phyloP scores from a whole-genome alignment of 345 rosid genomes.

The Boechera retrofracta region DNA sequence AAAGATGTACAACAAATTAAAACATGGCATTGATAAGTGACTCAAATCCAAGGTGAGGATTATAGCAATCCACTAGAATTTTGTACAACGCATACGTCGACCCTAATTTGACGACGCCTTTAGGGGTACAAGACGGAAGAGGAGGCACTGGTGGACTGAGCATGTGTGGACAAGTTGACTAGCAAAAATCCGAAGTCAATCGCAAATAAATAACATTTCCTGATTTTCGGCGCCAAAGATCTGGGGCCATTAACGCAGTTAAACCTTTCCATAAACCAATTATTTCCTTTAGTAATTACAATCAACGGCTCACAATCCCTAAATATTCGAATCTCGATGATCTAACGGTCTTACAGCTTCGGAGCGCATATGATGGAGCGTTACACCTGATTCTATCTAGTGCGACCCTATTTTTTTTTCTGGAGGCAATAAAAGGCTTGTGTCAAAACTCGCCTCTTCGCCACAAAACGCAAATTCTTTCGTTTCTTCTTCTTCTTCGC shows the following conservation, averaged over 20 bases:
- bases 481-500: constrained; percentile 27
- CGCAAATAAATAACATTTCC: constrained; percentile 1
- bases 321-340: neutral
- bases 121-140: too few relatives aligned
- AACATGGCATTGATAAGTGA: too few relatives aligned
- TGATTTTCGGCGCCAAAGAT: constrained; percentile 16
- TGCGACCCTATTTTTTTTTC: constrained; percentile 37
- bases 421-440: constrained; percentile 44
- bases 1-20: too few relatives aligned
- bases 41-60: neutral
- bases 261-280: neutral
- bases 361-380: neutral
- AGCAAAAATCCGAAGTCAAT: too few relatives aligned
- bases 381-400: neutral
- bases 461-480: constrained; percentile 27
- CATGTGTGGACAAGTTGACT: too few relatives aligned
- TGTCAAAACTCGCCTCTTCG: constrained; percentile 39
- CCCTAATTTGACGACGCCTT: too few relatives aligned
- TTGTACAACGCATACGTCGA: too few relatives aligned
- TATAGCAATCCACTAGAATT: too few relatives aligned
- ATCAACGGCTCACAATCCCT: neutral
- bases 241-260: constrained; percentile 21
- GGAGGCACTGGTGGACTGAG: too few relatives aligned
- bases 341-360: constrained; percentile 19
- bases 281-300: neutral